A percentile compares a stretch with the other conserved stretches of the same genome.
These are phyloP conservation scores for Alternaria metachromatica DNA, from an alignment of 2,329 filamentous ascomycete genomes.

Conservation along the genomic window DNA sequence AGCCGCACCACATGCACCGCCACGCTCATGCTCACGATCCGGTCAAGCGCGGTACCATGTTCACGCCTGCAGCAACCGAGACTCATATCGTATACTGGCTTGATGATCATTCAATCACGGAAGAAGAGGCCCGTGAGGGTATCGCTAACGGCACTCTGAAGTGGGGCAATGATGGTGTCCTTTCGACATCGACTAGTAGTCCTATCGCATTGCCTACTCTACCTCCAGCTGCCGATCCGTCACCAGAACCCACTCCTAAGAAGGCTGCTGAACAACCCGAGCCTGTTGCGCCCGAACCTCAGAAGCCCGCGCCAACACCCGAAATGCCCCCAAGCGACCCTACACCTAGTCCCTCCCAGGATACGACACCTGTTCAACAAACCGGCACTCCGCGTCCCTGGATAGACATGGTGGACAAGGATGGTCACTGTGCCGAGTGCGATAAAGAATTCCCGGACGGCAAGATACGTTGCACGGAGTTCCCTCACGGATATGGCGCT, in stretches of 20 bases:
- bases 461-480: conserved; percentile 70
- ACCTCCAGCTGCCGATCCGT: conserved; percentile 14
- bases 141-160: conserved; percentile 70
- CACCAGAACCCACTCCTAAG: conserved; percentile 2
- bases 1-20: conserved; percentile 64
- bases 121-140: conserved; percentile 72
- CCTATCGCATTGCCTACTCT: conserved; percentile 25
- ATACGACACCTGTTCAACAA: conserved; percentile 23
- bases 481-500: conserved; percentile 84
- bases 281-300: neutral
- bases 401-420: conserved; percentile 25
- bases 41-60: conserved; percentile 57
- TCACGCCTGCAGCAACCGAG: conserved; percentile 62
- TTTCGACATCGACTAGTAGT: conserved; percentile 38
- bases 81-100: conserved; percentile 76
- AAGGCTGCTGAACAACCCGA: neutral
- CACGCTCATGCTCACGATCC: conserved; percentile 52
- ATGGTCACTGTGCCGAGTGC: conserved; percentile 58
- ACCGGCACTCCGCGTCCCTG: conserved; percentile 26
- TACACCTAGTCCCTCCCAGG: conserved; percentile 25
- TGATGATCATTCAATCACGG: conserved; percentile 66
- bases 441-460: conserved; percentile 77
- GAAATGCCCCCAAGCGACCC: conserved; percentile 10
- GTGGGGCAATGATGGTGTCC: conserved; percentile 68
- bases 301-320: neutral